Evolutionary conservation across 805 yeast species (phyloP), one percentile per base, ranked within the genome.

Genomic region (Lachancea nothofagi): DNA sequence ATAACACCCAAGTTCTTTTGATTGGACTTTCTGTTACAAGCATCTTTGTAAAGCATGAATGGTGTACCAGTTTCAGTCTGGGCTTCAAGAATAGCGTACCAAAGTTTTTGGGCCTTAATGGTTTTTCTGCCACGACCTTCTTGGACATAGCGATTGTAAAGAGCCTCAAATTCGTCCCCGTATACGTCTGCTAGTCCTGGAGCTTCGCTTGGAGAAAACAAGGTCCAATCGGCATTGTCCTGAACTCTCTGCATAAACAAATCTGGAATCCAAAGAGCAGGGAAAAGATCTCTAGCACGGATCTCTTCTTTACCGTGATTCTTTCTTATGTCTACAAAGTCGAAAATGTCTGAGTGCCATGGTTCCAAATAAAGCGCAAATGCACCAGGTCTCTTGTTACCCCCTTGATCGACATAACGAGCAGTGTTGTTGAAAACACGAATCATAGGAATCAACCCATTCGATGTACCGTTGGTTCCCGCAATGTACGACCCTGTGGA

Each of bases 51-150:
- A 12, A 90, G 71, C 81, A 90, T 80, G 69, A 85, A 90, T 19
- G 98, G 98, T 51, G 84, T 85, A 38, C 98, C 97, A 3, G 97
- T 89, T 66, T 90, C 97, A 27, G 93, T 84, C 67, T 90, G 98
- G 24, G 96, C 79, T 58, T 86, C 93, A 40, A 90, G 63, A 40
- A 90, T 88, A 32, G 89, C 80, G 47, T 78, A 74, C 97, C 97
- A 90, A 33, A 90, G 70, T 61, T 83, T 84, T 62, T 88, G 95
- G 19, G 98, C 97, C 53, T 77, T 79, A 43, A 88, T 70, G 15
- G 78, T 76, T 49, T 69, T 71, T 44, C 72, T 69, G 41, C 80
- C 86, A 43, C 76, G 72, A 7, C 80, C 83, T 56, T 81, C 82
- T 14, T 57, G 45, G 64, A 85, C 97, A 57, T 89, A 90, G 47